phyloP scores from a whole-genome alignment of 2,329 filamentous ascomycete genomes.

The Herpotrichia juniperi region DNA sequence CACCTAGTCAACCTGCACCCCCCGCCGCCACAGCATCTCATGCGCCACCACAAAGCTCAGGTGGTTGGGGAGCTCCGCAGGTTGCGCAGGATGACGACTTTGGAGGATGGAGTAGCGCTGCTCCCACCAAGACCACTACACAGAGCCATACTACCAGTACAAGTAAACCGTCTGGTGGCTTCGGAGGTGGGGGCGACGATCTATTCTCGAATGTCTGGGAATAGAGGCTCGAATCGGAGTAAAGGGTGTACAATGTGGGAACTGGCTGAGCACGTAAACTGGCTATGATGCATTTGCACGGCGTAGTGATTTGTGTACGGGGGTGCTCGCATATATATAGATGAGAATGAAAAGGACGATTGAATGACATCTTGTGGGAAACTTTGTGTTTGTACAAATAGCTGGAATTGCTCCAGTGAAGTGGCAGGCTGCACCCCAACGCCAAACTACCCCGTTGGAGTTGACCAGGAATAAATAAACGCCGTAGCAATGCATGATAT shows the following conservation, averaged over 20 bases:
- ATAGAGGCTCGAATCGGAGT: slow-evolving; percentile 58
- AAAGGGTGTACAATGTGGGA: too few species aligned
- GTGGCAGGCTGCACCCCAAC: neutral
- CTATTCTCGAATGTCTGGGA: slow-evolving; percentile 97
- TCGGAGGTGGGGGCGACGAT: slow-evolving; percentile 71
- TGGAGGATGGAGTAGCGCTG: slow-evolving; percentile 86
- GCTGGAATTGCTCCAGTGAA: neutral
- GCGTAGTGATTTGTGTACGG: neutral
- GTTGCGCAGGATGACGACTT: slow-evolving; percentile 93
- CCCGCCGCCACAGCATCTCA: slow-evolving; percentile 44
- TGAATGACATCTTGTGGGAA: neutral
- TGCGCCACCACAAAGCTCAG: slow-evolving; percentile 54
- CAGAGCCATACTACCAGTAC: slow-evolving; percentile 14
- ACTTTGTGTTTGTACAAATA: neutral
- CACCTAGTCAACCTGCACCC: slow-evolving; percentile 60
- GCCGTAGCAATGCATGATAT: too few species aligned
- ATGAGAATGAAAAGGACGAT: slow-evolving; percentile 1
- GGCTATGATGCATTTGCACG: neutral
- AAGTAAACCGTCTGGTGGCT: slow-evolving; percentile 59
- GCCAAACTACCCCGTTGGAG: slow-evolving; percentile 1
- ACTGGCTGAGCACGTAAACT: neutral
- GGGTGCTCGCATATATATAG: slow-evolving; percentile 8
- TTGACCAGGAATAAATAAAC: too few species aligned
- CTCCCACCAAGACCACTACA: slow-evolving; percentile 56
- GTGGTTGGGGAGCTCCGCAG: slow-evolving; percentile 69